phyloP scores from a whole-genome alignment of 768 basidiomycete species.

The Auricularia heimuer region DNA sequence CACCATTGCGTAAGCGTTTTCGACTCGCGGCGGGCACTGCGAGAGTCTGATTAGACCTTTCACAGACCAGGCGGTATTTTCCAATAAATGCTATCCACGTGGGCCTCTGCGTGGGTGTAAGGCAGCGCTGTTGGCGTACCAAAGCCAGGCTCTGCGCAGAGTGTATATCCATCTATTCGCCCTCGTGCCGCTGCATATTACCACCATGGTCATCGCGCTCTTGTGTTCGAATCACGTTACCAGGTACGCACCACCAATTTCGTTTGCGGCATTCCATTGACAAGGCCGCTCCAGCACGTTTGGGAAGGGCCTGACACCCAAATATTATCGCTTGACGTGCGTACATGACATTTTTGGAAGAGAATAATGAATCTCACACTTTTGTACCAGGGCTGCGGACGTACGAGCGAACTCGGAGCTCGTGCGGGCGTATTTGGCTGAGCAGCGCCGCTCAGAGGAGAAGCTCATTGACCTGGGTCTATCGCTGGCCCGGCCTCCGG shows the following conservation, averaged over 20 bases:
- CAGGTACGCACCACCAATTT: slow-evolving; percentile 8
- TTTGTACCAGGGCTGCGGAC: slow-evolving; percentile 27
- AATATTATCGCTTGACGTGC: slow-evolving; percentile 39
- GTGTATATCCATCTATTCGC: slow-evolving; percentile 46
- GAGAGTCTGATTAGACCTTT: neutral
- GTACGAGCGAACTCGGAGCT: slow-evolving; percentile 20
- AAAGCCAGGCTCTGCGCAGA: slow-evolving; percentile 34
- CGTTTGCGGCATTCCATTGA: neutral
- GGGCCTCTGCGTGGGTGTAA: slow-evolving; percentile 49
- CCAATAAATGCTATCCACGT: slow-evolving; percentile 50
- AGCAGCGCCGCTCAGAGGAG: neutral
- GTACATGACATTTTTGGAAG: neutral
- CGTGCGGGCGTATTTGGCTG: slow-evolving; percentile 1
- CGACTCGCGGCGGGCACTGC: neutral
- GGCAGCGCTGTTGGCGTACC: slow-evolving; percentile 44
- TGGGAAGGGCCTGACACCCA: slow-evolving; percentile 55
- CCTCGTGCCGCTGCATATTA: slow-evolving; percentile 47
- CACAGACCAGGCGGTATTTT: slow-evolving; percentile 44
- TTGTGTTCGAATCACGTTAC: slow-evolving; percentile 62
- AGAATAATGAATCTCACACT: no score
- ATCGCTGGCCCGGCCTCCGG: no score
- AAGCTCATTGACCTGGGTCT: neutral
- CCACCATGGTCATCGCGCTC: slow-evolving; percentile 48
- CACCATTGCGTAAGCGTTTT: slow-evolving; percentile 32
- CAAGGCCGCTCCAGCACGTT: slow-evolving; percentile 32